Evolutionary conservation across 441 rosid species (phyloP).

Genomic region (Populus trichocarpa): DNA sequence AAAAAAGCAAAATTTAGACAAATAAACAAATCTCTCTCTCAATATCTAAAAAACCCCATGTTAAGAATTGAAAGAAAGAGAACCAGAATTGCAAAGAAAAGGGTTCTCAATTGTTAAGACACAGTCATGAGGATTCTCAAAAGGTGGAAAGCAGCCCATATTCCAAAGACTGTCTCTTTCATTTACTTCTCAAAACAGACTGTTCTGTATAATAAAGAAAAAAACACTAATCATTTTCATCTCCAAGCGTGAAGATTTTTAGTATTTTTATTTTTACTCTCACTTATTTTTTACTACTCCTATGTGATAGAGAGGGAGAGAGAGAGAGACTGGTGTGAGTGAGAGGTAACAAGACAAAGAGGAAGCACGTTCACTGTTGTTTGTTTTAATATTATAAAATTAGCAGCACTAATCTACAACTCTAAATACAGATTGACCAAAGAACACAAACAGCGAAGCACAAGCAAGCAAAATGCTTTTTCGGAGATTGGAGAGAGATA

Average conservation of each 20-base stretch:
- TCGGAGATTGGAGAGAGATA: conserved; percentile 8
- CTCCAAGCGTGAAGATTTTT: conserved; percentile 56
- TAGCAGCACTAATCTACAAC: conserved; percentile 13
- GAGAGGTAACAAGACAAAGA: conserved; percentile 34
- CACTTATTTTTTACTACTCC: not conserved
- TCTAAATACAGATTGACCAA: conserved; percentile 26
- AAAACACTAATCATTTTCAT: conserved; percentile 47
- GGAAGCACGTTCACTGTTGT: conserved; percentile 54
- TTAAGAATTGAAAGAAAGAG: conserved; percentile 21
- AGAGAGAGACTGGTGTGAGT: not conserved
- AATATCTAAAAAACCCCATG: conserved; percentile 2
- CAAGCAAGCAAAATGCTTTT: conserved; percentile 29
- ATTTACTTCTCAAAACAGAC: conserved; percentile 5
- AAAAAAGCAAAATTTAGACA: not conserved
- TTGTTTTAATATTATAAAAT: conserved; percentile 12
- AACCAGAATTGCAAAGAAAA: conserved; percentile 14
- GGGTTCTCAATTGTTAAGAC: conserved; percentile 26
- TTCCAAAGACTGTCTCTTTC: conserved; percentile 40
- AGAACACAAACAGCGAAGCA: conserved; percentile 37
- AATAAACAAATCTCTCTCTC: conserved; percentile 7
- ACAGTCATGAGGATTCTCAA: conserved; percentile 72
- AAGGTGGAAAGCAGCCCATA: conserved; percentile 67
- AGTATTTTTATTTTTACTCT: conserved; percentile 21
- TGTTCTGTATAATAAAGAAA: conserved; percentile 16
- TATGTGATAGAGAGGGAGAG: not conserved